phyloP scores from a whole-genome alignment of 257 asterid species.

The Fraxinus americana region DNA sequence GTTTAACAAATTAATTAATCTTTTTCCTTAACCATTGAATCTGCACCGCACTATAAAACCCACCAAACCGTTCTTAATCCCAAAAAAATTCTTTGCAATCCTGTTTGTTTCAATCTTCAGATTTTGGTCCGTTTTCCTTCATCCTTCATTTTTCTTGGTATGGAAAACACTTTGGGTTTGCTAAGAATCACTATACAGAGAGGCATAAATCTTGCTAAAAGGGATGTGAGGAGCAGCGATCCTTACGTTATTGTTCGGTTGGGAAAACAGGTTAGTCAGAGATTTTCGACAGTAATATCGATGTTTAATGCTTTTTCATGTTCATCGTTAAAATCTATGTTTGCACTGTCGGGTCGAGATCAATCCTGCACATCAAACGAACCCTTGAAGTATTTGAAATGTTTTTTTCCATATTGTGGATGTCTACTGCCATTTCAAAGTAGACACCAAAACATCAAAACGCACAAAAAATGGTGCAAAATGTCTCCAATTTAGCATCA shows the following conservation, averaged over 20 bases:
- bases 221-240: slow-evolving; percentile 48
- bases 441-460: too few relatives aligned
- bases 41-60: too few relatives aligned
- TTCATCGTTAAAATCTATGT: background rate
- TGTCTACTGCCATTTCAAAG: too few relatives aligned
- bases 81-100: background rate
- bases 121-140: too few relatives aligned
- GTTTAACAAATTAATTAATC: too few relatives aligned
- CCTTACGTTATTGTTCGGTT: slow-evolving; percentile 51
- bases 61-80: background rate
- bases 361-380: too few relatives aligned
- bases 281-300: background rate
- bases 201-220: slow-evolving; percentile 41
- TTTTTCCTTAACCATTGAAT: too few relatives aligned
- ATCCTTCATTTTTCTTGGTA: background rate
- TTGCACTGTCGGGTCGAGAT: too few relatives aligned
- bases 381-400: background rate
- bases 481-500: too few relatives aligned
- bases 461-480: too few relatives aligned
- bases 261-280: slow-evolving; percentile 59
- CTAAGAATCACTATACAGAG: slow-evolving; percentile 36
- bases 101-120: background rate
- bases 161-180: slow-evolving; percentile 45
- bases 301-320: too few relatives aligned
- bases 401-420: too few relatives aligned